phyloP scores from a whole-genome alignment of 768 basidiomycete genomes.

The Leccinellum albellum region DNA sequence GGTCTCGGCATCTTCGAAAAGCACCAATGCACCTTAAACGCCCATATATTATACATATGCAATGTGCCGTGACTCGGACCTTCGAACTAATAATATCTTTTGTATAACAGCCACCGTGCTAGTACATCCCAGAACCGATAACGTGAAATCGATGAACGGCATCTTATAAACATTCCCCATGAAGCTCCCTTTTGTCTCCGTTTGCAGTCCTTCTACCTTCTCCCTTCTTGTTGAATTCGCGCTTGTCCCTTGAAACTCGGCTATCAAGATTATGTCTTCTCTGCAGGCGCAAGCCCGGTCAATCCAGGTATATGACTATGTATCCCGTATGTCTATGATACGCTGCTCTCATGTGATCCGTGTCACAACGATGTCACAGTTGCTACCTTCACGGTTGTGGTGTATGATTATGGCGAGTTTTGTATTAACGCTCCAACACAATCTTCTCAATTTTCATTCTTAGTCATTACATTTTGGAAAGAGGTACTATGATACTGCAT shows the following conservation, averaged over 20 bases:
- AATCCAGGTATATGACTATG: background rate
- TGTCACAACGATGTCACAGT: background rate
- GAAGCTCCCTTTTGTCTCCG: no score
- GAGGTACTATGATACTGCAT: background rate
- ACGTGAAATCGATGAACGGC: background rate
- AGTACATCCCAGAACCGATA: no score
- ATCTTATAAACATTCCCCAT: background rate
- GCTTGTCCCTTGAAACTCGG: no score
- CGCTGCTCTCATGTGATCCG: background rate
- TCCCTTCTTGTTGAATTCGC: background rate
- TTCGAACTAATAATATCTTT: no score
- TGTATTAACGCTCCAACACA: background rate
- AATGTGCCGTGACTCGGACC: no score
- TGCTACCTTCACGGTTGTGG: background rate
- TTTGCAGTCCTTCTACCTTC: no score
- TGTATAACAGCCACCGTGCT: no score
- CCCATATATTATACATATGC: no score
- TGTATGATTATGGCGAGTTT: background rate
- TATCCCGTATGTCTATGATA: background rate
- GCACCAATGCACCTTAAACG: no score
- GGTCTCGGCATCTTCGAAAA: no score
- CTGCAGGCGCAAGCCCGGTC: background rate
- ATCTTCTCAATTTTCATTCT: background rate
- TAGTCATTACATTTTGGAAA: background rate
- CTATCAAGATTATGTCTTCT: background rate